Conservation (phyloP, 768 basidiomycete species). For the Phaeolepiota aurea region DNA sequence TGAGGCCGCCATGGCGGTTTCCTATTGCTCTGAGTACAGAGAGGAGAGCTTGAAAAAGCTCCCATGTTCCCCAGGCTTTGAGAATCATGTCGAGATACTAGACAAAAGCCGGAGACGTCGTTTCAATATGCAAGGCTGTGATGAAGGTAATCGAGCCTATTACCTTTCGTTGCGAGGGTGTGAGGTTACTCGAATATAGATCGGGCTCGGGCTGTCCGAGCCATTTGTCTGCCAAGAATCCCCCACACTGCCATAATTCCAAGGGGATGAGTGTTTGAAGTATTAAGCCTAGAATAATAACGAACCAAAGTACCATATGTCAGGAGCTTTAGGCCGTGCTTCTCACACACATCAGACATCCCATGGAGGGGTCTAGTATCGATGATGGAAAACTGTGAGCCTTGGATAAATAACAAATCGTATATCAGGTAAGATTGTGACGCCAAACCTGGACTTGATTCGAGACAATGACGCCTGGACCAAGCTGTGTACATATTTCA, state of each 20-base stretch:
- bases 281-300: slow-evolving; percentile 3
- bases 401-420: not conserved
- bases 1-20: slow-evolving; percentile 53
- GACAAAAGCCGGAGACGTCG: slow-evolving; percentile 1
- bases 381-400: slow-evolving; percentile 65
- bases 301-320: slow-evolving; percentile 78
- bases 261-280: slow-evolving; percentile 1
- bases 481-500: slow-evolving; percentile 72
- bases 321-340: slow-evolving; percentile 64
- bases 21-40: slow-evolving; percentile 52
- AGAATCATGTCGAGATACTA: slow-evolving; percentile 83
- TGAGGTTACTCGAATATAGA: slow-evolving; percentile 56
- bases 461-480: slow-evolving; percentile 63
- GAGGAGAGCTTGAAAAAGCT: slow-evolving; percentile 64
- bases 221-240: slow-evolving; percentile 76
- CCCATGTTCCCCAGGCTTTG: slow-evolving; percentile 73
- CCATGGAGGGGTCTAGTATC: slow-evolving; percentile 72
- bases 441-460: slow-evolving; percentile 81
- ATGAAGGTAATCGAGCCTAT: slow-evolving; percentile 6
- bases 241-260: slow-evolving; percentile 54
- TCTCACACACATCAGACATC: slow-evolving; percentile 69
- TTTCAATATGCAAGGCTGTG: not conserved
- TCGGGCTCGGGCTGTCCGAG: slow-evolving; percentile 61
- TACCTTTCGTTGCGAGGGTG: slow-evolving; percentile 81
- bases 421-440: too few relatives aligned